A percentile compares a stretch with the other conserved stretches of the same genome.
phyloP scores from a whole-genome alignment of 129 eudicot genomes.

The Glebionis coronaria region DNA sequence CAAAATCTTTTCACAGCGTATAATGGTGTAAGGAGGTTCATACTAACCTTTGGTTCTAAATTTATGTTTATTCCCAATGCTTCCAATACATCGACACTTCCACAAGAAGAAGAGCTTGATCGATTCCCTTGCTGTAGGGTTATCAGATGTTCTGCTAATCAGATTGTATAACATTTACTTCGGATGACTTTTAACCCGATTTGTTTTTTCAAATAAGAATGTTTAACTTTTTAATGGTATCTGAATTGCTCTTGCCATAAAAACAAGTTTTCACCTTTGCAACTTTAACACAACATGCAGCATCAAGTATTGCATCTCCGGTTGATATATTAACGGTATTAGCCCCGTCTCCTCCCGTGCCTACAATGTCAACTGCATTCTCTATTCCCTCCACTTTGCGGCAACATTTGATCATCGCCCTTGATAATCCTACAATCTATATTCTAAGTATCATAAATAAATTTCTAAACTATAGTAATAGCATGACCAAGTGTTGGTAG shows the following conservation, averaged over 20 bases:
- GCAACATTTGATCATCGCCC: constrained; percentile 68
- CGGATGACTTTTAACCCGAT: too few relatives aligned
- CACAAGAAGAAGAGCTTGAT: constrained; percentile 94
- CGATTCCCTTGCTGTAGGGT: constrained; percentile 80
- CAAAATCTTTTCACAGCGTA: background rate
- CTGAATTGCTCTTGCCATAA: background rate
- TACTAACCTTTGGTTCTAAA: constrained; percentile 72
- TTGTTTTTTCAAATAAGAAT: too few relatives aligned
- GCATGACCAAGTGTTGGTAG: background rate
- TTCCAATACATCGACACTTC: constrained; percentile 91
- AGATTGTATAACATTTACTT: background rate
- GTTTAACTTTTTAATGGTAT: too few relatives aligned
- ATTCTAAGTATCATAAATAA: background rate
- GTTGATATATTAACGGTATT: constrained; percentile 88
- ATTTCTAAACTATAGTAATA: background rate
- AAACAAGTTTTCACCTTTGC: constrained; percentile 59
- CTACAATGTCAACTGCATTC: constrained; percentile 79
- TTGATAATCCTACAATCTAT: constrained; percentile 85
- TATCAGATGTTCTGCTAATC: background rate
- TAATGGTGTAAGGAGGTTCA: background rate
- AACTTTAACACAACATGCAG: constrained; percentile 86
- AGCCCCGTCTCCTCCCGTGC: constrained; percentile 89
- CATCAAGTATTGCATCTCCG: constrained; percentile 86
- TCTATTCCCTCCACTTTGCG: constrained; percentile 66
- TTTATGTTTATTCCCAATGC: constrained; percentile 68